These are phyloP conservation scores for Leucogyrophana mollusca DNA, from an alignment of 768 basidiomycete species.

Conservation along the genomic window DNA sequence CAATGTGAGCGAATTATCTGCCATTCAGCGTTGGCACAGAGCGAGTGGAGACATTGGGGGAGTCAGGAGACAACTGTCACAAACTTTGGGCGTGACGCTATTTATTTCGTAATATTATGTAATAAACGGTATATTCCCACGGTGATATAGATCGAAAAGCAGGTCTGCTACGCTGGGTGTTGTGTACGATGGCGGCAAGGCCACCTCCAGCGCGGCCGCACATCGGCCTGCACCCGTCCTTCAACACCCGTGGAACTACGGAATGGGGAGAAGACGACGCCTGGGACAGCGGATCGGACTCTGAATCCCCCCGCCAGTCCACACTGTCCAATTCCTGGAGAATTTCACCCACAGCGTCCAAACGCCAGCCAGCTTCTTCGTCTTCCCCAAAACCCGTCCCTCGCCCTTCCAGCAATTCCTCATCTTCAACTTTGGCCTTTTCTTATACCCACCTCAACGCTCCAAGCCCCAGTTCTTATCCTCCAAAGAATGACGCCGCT, in stretches of 20 bases:
- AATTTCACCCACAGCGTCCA: constrained; percentile 23
- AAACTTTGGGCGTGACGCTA: no score
- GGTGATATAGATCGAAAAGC: background rate
- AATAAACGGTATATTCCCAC: background rate
- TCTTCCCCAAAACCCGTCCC: constrained; percentile 59
- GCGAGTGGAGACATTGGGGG: no score
- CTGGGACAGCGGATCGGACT: constrained; percentile 84
- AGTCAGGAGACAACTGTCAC: no score
- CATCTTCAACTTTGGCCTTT: constrained; percentile 69
- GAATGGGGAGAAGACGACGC: constrained; percentile 88
- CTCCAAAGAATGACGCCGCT: constrained; percentile 46
- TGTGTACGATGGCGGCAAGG: constrained; percentile 46
- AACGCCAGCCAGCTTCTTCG: constrained; percentile 26
- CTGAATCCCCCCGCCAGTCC: constrained; percentile 63
- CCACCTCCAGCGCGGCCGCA: constrained; percentile 76
- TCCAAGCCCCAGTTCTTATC: constrained; percentile 76
- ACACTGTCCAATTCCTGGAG: constrained; percentile 47
- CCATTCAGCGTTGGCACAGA: no score
- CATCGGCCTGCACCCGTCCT: constrained; percentile 55
- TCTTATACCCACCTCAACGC: constrained; percentile 80
- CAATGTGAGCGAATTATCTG: no score
- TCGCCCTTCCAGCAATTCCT: constrained; percentile 43
- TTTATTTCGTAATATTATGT: no score
- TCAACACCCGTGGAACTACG: constrained; percentile 42
- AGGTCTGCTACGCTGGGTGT: constrained; percentile 10